Percentiles rank a stretch among this genome's conserved stretches.
Conservation (phyloP, 805 yeast genomes). For the Candida easanensis region DNA sequence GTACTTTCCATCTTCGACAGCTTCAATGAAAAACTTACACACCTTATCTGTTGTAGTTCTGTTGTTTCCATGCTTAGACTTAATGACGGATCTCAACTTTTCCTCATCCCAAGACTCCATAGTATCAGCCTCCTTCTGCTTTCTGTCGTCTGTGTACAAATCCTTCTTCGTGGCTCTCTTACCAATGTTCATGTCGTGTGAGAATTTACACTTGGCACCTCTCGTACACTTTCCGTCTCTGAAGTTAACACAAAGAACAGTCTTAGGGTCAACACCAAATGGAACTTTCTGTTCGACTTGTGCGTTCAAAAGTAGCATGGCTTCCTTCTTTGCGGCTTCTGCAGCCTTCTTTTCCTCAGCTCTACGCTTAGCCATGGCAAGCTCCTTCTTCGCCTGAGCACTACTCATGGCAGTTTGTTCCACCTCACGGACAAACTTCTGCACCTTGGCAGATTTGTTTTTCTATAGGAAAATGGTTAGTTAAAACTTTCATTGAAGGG, state of each 20-base stretch:
- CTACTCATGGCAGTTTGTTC: slow-evolving; percentile 53
- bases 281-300: slow-evolving; percentile 83
- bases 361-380: slow-evolving; percentile 66
- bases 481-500: background rate
- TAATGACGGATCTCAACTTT: slow-evolving; percentile 79
- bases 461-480: slow-evolving; percentile 35
- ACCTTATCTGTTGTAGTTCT: slow-evolving; percentile 92
- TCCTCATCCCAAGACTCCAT: slow-evolving; percentile 98
- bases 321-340: slow-evolving; percentile 86
- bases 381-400: slow-evolving; percentile 62
- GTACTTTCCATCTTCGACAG: slow-evolving; percentile 94
- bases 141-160: slow-evolving; percentile 84
- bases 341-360: slow-evolving; percentile 86
- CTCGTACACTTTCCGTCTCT: slow-evolving; percentile 83
- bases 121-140: slow-evolving; percentile 69
- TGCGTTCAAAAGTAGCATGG: slow-evolving; percentile 69
- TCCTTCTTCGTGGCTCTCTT: slow-evolving; percentile 89
- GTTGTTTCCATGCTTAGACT: slow-evolving; percentile 92
- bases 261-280: slow-evolving; percentile 96
- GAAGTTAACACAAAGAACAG: slow-evolving; percentile 86
- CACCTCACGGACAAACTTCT: slow-evolving; percentile 65
- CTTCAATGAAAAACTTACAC: slow-evolving; percentile 92
- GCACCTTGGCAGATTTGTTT: slow-evolving; percentile 90
- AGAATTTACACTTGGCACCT: slow-evolving; percentile 83
- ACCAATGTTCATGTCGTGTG: slow-evolving; percentile 83